Evolutionary conservation across 2,329 filamentous ascomycete species (phyloP).

Genomic region (Macrophomina tecta): DNA sequence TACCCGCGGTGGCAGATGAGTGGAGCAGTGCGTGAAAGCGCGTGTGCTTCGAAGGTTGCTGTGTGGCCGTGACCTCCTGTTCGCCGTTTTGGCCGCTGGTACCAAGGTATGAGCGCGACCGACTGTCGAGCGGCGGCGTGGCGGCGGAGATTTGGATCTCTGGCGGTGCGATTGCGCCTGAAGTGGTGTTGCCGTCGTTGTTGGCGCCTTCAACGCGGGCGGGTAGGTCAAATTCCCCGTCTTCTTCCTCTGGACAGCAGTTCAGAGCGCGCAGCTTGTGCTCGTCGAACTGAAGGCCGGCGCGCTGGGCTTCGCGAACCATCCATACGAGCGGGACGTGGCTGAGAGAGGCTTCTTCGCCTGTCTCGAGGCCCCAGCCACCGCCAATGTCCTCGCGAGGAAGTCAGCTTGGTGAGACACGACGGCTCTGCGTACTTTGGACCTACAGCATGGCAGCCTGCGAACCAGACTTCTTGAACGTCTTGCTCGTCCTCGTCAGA

Average conservation of each 20-base stretch:
- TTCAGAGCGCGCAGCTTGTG: constrained; percentile 71
- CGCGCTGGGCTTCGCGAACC: constrained; percentile 67
- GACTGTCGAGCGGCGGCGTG: constrained; percentile 9
- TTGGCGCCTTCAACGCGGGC: neutral
- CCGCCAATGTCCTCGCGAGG: constrained; percentile 69
- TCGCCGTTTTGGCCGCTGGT: neutral
- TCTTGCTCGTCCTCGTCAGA: constrained; percentile 65
- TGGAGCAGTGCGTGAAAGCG: constrained; percentile 65
- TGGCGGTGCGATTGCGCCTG: constrained; percentile 32
- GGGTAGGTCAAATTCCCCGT: neutral
- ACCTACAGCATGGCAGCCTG: constrained; percentile 70
- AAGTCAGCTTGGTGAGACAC: neutral
- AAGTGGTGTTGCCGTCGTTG: neutral
- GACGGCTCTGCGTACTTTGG: constrained; percentile 17
- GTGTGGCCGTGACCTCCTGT: neutral
- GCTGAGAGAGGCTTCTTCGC: constrained; percentile 65
- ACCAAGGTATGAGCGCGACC: constrained; percentile 10
- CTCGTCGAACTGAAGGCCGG: constrained; percentile 73
- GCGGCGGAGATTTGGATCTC: constrained; percentile 42
- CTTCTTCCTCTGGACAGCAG: constrained; percentile 59
- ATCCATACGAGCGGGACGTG: constrained; percentile 75
- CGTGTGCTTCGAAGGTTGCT: neutral
- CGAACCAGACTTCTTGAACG: constrained; percentile 81
- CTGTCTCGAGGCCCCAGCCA: constrained; percentile 67
- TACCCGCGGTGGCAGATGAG: constrained; percentile 58